Evolutionary conservation across 306 rosid genomes (phyloP).

Genomic region (Rosa persica): DNA sequence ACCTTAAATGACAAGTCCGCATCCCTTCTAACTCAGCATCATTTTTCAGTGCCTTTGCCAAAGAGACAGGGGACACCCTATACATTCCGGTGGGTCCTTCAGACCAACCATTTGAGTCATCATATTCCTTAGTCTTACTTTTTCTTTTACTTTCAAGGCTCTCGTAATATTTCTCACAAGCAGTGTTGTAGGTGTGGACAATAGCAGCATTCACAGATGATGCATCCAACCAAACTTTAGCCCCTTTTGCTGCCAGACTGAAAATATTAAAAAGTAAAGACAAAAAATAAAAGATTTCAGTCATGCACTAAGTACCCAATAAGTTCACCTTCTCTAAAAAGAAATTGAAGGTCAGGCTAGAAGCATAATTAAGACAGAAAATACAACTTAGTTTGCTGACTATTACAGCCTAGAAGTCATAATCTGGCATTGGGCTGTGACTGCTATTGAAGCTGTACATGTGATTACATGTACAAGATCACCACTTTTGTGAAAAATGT

Average conservation of each 20-base stretch:
- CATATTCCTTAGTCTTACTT: constrained; percentile 35
- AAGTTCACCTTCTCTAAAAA: neutral
- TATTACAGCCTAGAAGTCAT: neutral
- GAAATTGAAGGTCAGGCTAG: neutral
- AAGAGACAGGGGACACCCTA: constrained; percentile 64
- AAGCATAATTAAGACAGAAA: neutral
- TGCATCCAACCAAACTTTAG: constrained; percentile 80
- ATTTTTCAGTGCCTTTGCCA: constrained; percentile 88
- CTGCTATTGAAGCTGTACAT: neutral
- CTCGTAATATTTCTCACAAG: constrained; percentile 57
- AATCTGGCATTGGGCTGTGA: neutral
- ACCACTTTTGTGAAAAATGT: neutral
- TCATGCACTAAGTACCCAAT: neutral
- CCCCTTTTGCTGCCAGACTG: constrained; percentile 76
- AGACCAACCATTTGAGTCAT: constrained; percentile 41
- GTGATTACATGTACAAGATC: neutral
- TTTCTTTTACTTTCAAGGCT: constrained; percentile 45
- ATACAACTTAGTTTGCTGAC: neutral
- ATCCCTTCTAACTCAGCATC: constrained; percentile 82
- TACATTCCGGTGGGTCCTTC: constrained; percentile 48
- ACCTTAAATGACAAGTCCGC: constrained; percentile 84
- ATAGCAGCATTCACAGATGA: constrained; percentile 89
- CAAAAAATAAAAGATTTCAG: neutral
- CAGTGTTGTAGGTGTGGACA: constrained; percentile 66
- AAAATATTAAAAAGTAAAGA: constrained; percentile 7